Percentiles rank a stretch among this genome's conserved stretches.
phyloP scores from a whole-genome alignment of 371 early-diverging fungal species.

The Mucor plumbeus region DNA sequence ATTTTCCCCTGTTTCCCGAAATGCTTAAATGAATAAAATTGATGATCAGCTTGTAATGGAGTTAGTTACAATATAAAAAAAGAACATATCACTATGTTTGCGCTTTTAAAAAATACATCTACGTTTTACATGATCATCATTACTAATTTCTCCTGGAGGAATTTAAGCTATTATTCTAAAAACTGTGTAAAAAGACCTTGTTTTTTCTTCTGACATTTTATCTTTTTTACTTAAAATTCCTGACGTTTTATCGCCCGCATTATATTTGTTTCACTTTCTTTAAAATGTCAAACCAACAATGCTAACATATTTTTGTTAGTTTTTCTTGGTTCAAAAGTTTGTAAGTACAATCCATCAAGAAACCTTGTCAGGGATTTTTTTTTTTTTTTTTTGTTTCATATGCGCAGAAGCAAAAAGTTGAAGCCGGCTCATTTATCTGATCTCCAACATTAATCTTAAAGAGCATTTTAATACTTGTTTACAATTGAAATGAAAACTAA shows the following conservation, averaged over 20 bases:
- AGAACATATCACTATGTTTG: not conserved
- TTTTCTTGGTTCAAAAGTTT: not conserved
- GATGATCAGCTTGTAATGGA: not conserved
- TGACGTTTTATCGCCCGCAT: not conserved
- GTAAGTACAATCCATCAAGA: not conserved
- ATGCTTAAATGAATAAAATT: not conserved
- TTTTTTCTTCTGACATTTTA: not conserved
- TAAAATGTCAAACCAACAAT: conserved; percentile 2
- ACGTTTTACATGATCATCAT: not conserved
- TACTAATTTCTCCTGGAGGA: not conserved
- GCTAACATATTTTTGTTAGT: not conserved
- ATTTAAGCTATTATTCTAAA: not conserved
- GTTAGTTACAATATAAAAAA: not conserved
- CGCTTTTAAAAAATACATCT: not conserved
- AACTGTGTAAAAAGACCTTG: not conserved
- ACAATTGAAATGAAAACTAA: no score
- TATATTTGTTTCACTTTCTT: not conserved
- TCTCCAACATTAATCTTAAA: no score
- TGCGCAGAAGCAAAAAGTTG: no score
- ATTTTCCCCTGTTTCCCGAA: not conserved
- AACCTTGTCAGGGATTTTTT: not conserved
- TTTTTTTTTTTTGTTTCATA: no score
- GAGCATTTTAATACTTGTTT: no score
- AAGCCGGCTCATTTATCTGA: no score
- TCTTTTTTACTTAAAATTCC: not conserved